Evolutionary conservation across 208 protist species (phyloP), one percentile per base, ranked within the genome.

Genomic region (Crithidia mellificae): DNA sequence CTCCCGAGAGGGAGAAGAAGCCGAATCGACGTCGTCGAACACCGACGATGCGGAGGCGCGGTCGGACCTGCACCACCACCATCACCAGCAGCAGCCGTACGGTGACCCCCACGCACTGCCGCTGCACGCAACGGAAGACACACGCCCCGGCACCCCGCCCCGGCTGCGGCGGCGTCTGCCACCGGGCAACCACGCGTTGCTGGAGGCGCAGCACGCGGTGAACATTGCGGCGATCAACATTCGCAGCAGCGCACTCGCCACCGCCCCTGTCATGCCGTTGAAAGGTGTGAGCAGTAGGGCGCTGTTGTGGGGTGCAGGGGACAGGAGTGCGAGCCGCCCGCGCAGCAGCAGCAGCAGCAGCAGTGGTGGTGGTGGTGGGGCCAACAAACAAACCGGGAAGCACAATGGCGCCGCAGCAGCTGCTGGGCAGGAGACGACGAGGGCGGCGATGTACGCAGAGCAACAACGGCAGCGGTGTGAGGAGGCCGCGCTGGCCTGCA

Each of bases 401-500:
- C 36, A 41, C 36, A 12, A 12, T 12, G 36, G 36, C 36, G 6
- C 12, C 9, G 36, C 36, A 41, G 9, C 12, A 15, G 9, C 36
- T 12, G 12, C 6, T 41, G 36, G 12, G 36, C 9, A 12, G 15
- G 62, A 49, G 32, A 20, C 22, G 59, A 29, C 25, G 19, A 68
- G 30, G 49, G 22, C 22, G 32, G 44, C 17, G 25, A 44, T 55
- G 15, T 36, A 39, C 22, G 34, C 25, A 4, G 52, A 71, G 55
- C 27, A 51, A 38, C 67, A 72, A 0, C 43, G 25, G 14, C 54
- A 52, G 44, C 78, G 78, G 19, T 53, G 74, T 22, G 46, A 65
- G 36, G 78, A 78, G 27, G 64, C 71, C 20, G 80, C 76, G n/a
- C 7, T 53, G 29, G 71, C 67, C n/a, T 76, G 72, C 59, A 52